phyloP scores from a whole-genome alignment of 805 yeast species.

The Lipomyces starkeyi region DNA sequence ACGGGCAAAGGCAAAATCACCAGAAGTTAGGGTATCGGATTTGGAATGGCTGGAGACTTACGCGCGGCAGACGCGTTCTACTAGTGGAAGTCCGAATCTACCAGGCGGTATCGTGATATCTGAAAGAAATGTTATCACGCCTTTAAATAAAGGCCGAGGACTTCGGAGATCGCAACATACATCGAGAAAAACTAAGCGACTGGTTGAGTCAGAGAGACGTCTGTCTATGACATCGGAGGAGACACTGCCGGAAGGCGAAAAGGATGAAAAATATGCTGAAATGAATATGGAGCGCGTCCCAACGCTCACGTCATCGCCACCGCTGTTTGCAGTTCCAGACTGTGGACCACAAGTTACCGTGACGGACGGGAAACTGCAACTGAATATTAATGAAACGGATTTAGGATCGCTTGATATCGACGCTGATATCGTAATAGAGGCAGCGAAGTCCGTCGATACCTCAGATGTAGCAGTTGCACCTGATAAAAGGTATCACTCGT shows the following conservation, averaged over 20 bases:
- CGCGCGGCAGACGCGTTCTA: slow-evolving; percentile 12
- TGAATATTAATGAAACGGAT: slow-evolving; percentile 17
- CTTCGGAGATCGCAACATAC: slow-evolving; percentile 21
- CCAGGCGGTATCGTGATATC: slow-evolving; percentile 4
- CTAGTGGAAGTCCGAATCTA: neutral
- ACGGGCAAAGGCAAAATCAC: slow-evolving; percentile 1
- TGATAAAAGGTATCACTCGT: neutral
- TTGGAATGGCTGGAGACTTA: slow-evolving; percentile 19
- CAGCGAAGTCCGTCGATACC: neutral
- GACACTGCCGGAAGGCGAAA: neutral
- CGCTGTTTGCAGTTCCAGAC: neutral
- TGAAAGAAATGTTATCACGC: slow-evolving; percentile 10
- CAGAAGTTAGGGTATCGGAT: slow-evolving; percentile 25
- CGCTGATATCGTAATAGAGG: slow-evolving; percentile 6
- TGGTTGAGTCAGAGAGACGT: slow-evolving; percentile 2
- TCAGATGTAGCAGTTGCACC: neutral
- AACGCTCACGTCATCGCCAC: neutral
- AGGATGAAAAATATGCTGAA: neutral
- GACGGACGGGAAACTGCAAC: slow-evolving; percentile 24
- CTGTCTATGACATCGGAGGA: slow-evolving; percentile 1
- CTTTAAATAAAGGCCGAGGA: slow-evolving; percentile 13
- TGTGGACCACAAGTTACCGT: slow-evolving; percentile 19
- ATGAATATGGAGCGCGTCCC: neutral
- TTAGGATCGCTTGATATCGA: slow-evolving; percentile 10
- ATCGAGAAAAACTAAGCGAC: slow-evolving; percentile 3